phyloP scores from a whole-genome alignment of 148 eudicot genomes.

The Diospyros lotus region DNA sequence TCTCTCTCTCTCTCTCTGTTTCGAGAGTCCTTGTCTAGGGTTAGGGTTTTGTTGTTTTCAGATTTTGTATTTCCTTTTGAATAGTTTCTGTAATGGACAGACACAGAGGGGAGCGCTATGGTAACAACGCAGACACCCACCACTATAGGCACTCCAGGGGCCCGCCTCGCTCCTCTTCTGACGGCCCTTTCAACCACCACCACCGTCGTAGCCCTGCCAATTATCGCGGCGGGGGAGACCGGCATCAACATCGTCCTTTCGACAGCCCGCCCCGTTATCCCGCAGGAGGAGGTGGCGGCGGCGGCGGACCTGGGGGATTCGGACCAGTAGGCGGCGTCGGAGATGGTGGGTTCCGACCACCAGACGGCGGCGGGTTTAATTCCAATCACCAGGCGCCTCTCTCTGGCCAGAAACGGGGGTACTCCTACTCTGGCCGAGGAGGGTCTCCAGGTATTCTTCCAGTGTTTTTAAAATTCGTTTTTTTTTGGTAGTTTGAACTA shows the following conservation, averaged over 20 bases:
- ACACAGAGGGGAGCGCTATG: slow-evolving; percentile 32
- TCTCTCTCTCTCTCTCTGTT: background rate
- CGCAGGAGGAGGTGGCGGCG: slow-evolving; percentile 16
- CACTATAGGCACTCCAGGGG: slow-evolving; percentile 29
- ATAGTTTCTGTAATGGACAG: slow-evolving; percentile 22
- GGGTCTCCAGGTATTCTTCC: slow-evolving; percentile 51
- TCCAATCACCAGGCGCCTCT: slow-evolving; percentile 30
- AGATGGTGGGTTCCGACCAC: slow-evolving; percentile 24
- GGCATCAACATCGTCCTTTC: slow-evolving; percentile 29
- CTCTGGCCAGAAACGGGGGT: slow-evolving; percentile 68
- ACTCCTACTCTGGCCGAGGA: slow-evolving; percentile 40
- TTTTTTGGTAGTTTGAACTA: background rate
- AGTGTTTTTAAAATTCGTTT: background rate
- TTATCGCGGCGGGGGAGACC: slow-evolving; percentile 14
- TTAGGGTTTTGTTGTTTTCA: slow-evolving; percentile 11
- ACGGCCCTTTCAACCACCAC: slow-evolving; percentile 28
- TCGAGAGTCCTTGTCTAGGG: background rate
- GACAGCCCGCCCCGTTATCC: slow-evolving; percentile 50
- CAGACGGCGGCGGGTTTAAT: slow-evolving; percentile 25
- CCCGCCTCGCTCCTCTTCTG: slow-evolving; percentile 44
- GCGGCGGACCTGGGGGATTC: slow-evolving; percentile 22
- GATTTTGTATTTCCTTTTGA: background rate
- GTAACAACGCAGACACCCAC: slow-evolving; percentile 25
- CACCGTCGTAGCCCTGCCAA: slow-evolving; percentile 30
- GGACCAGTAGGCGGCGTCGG: slow-evolving; percentile 23